Evolutionary conservation across 1,284 basidiomycete genomes (phyloP).

Genomic region (Flammula alnicola): DNA sequence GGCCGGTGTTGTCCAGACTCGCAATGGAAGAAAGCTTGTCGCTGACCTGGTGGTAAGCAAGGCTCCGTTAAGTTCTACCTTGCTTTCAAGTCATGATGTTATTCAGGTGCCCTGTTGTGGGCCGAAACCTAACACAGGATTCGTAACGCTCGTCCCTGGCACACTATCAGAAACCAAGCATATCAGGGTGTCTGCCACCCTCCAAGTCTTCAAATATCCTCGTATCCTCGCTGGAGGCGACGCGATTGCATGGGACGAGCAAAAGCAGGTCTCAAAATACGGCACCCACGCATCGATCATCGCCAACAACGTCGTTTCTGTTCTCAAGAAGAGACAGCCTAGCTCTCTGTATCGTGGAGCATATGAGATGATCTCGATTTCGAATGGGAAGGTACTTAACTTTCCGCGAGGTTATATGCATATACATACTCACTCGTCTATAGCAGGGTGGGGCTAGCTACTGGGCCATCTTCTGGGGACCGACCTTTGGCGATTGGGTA

Average conservation of each 20-base stretch:
- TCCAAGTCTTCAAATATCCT: slow-evolving; percentile 52
- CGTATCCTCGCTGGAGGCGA: slow-evolving; percentile 66
- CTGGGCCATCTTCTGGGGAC: slow-evolving; percentile 49
- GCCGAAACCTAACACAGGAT: slow-evolving; percentile 53
- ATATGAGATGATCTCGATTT: slow-evolving; percentile 54
- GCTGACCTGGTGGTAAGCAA: slow-evolving; percentile 64
- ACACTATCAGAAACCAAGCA: slow-evolving; percentile 44
- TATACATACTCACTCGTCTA: slow-evolving; percentile 7
- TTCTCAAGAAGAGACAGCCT: slow-evolving; percentile 35
- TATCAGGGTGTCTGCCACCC: slow-evolving; percentile 54
- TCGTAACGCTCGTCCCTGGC: slow-evolving; percentile 49
- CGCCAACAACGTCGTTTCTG: slow-evolving; percentile 45
- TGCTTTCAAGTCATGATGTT: neutral
- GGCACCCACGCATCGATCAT: slow-evolving; percentile 47
- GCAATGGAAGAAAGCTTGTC: slow-evolving; percentile 52
- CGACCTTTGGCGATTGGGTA: slow-evolving; percentile 44
- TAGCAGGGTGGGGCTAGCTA: slow-evolving; percentile 49
- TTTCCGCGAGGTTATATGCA: neutral
- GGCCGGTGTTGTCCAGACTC: slow-evolving; percentile 56
- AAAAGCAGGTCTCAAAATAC: slow-evolving; percentile 45
- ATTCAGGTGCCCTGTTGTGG: slow-evolving; percentile 52
- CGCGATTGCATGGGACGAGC: slow-evolving; percentile 58
- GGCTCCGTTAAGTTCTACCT: neutral
- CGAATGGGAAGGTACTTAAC: slow-evolving; percentile 44
- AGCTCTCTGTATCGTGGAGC: slow-evolving; percentile 49